Base-by-base conservation (phyloP, 2,329 filamentous ascomycete species). In the Microdochium trichocladiopsis region DNA sequence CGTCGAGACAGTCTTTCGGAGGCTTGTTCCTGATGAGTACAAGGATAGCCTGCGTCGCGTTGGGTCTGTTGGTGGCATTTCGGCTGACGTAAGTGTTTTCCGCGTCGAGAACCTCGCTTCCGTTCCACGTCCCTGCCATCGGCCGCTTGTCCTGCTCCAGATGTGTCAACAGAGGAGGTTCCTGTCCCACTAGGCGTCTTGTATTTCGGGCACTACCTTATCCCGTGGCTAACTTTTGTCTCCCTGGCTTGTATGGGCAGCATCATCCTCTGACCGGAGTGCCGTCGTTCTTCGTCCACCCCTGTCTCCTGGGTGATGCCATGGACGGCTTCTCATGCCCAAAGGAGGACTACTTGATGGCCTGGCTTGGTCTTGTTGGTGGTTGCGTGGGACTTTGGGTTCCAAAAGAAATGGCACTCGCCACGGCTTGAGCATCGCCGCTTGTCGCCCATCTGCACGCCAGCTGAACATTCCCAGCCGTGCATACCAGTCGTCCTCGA, bases 341-440 rank as follows among this genome's bases (percentile, higher is more conserved):
- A 64, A 73, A 76, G 66, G 69, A 84, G 61, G 77, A 85, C 61
- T 97, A 97, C 73, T 76, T 97, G 63, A 80, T 90, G 71, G 72
- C 90, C 52, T 97, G 93, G 92, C 77, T 96, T 56, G 92, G 92
- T n/a, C 73, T 95, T 53, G 82, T 95, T 47, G 93, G 92, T 54
- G 82, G 82, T 50, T 86, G 83, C 59, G 87, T 96, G 41, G 88
- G 90, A 53, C 75, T 97, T 58, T 84, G 83, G 77, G 74, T 95
- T 56, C 89, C 90, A 53, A 79, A 81, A 62, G 82, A 86, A 64
- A 80, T 93, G 79, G 80, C 76, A 50, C 60, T 72, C 56, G 58
- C 63, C 41, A 8, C 12, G 4, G 22, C 16, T 45, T 45, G 41
- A 45, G 41, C 18, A 16, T 11, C 5, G 18, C 16, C 41, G 21